Evolutionary conservation across 345 rosid species (phyloP), one percentile per base, ranked within the genome.

Genomic region (Rhizophora apiculata): DNA sequence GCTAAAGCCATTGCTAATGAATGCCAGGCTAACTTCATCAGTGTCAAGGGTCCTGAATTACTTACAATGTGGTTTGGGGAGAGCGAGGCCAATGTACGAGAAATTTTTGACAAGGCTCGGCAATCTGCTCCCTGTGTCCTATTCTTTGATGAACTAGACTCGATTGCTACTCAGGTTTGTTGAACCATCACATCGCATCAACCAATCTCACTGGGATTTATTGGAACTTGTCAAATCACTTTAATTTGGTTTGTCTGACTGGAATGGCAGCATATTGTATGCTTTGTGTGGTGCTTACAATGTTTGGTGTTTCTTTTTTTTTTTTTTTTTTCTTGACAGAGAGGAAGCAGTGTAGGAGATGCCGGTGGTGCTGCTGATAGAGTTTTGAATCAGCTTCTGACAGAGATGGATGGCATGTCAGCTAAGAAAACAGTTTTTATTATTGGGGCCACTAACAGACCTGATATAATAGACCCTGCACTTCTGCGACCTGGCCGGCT

Each of bases 321-420:
- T 15, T 20, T 27, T 26, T 4, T 24, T 18, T 24, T 11, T 29
- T 3, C 19, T 20, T 31, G 39, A 27, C 76, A 67, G 59, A 60
- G 76, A n/a, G 71, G 76, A 34, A 39, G 67, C 4, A 51, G 62
- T 16, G 67, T 60, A 19, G 71, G 76, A 13, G 71, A 73, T 67
- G 76, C 76, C 22, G 67, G 76, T 24, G 76, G 76, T 9, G 54
- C 71, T 52, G 63, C 68, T 19, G 76, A 67, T 30, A 66, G 76
- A 53, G 64, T 73, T 34, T 18, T 67, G 55, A 73, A 73, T 54
- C 76, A 73, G 49, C 71, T 67, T 39, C 76, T 80, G 56, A 80
- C 83, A 31, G 83, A 80, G 49, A 80, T 79, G 79, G 82, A 79
- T 76, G 82, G 82, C 4, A 71, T 79, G 82, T 71, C 76, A 0